Percentiles rank a stretch among this genome's conserved stretches.
These are phyloP conservation scores for Andrographis paniculata DNA, from an alignment of 305 asterid genomes.

Conservation along the genomic window DNA sequence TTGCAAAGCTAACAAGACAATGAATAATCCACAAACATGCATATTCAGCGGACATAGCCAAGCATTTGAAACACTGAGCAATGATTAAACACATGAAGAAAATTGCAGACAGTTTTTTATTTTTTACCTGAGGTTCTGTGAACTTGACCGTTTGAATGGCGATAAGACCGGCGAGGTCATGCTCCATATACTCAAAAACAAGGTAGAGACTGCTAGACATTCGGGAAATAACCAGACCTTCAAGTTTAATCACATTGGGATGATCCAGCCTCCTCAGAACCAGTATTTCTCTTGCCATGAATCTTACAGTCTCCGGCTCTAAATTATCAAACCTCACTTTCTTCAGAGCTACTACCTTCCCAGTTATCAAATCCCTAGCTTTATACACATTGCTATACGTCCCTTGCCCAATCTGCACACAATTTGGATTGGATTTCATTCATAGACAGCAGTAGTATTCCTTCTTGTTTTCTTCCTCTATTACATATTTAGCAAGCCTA, in stretches of 20 bases:
- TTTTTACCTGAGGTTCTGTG: slow-evolving; percentile 74
- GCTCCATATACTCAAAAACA: slow-evolving; percentile 92
- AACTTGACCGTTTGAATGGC: slow-evolving; percentile 58
- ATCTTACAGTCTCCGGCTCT: slow-evolving; percentile 80
- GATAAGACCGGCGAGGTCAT: slow-evolving; percentile 90
- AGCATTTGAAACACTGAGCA: slow-evolving; percentile 1
- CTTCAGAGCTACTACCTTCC: slow-evolving; percentile 84
- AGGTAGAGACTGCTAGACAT: slow-evolving; percentile 89
- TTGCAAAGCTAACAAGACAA: slow-evolving; percentile 18
- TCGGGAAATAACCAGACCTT: slow-evolving; percentile 88
- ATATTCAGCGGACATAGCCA: slow-evolving; percentile 10
- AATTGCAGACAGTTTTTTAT: background rate
- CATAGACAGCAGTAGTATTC: no score
- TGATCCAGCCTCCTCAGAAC: slow-evolving; percentile 66
- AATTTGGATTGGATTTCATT: no score
- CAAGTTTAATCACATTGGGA: slow-evolving; percentile 89
- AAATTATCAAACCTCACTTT: slow-evolving; percentile 83
- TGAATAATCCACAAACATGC: slow-evolving; percentile 12
- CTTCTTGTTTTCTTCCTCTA: no score
- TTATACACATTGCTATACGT: slow-evolving; percentile 95
- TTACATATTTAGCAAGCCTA: no score
- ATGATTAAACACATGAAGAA: slow-evolving; percentile 11
- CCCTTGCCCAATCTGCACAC: slow-evolving; percentile 84
- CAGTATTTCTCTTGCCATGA: slow-evolving; percentile 89
- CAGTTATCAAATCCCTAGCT: slow-evolving; percentile 85